These are phyloP conservation scores for Mycena metata DNA, from an alignment of 768 basidiomycete species.

Conservation along the genomic window DNA sequence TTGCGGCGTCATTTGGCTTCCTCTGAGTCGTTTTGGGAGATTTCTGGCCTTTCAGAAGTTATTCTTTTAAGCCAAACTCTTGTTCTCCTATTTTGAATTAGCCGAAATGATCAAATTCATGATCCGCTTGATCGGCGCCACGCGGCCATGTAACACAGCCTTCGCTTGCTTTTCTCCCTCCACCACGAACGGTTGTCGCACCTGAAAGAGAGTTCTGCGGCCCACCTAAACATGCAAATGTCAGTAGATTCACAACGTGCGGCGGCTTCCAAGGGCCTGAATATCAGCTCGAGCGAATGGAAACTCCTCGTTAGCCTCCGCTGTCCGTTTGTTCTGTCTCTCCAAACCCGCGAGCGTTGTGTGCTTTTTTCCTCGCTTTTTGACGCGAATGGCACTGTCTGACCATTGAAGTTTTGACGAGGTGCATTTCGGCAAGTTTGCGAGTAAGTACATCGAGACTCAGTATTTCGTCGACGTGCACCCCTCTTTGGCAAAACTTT, in stretches of 20 bases:
- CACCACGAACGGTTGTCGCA: too few relatives aligned
- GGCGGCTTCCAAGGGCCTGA: constrained; percentile 70
- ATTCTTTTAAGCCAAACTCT: background rate
- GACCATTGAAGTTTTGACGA: constrained; percentile 85
- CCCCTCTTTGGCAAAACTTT: constrained; percentile 94
- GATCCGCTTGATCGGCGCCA: too few relatives aligned
- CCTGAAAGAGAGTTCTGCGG: too few relatives aligned
- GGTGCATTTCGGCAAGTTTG: constrained; percentile 98
- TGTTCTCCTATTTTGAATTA: background rate
- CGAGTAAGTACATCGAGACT: constrained; percentile 92
- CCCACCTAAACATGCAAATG: too few relatives aligned
- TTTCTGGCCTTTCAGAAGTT: background rate
- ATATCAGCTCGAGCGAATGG: constrained; percentile 79
- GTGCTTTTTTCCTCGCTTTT: constrained; percentile 65
- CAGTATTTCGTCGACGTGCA: constrained; percentile 96
- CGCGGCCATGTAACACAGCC: too few relatives aligned
- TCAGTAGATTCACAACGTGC: constrained; percentile 70
- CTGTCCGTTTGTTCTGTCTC: constrained; percentile 89
- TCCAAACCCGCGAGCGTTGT: constrained; percentile 93
- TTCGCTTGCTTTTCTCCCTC: too few relatives aligned
- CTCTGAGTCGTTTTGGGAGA: background rate
- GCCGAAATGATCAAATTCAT: background rate
- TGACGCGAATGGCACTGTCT: constrained; percentile 9
- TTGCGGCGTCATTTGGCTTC: background rate
- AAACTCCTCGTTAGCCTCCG: constrained; percentile 80